A percentile compares a stretch with the other conserved stretches of the same genome.
These are phyloP conservation scores for Isoetes taiwanensis DNA, from an alignment of 75 land plant genomes.

Conservation along the genomic window DNA sequence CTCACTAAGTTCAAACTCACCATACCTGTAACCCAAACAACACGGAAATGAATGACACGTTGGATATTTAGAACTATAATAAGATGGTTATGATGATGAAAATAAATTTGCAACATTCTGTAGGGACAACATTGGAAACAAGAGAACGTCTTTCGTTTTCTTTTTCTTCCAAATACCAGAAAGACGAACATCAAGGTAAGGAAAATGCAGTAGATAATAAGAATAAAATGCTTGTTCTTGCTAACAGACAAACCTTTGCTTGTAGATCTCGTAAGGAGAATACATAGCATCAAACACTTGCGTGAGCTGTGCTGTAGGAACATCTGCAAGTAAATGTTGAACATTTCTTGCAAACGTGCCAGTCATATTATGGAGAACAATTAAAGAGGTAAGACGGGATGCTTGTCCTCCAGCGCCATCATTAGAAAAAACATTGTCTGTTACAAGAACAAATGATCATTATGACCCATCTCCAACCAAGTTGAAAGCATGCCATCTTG, in stretches of 20 bases:
- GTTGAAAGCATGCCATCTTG: neutral
- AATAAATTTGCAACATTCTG: too few species aligned
- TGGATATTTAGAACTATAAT: too few species aligned
- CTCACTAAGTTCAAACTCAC: conserved; percentile 76
- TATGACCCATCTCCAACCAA: neutral
- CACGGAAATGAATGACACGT: too few species aligned
- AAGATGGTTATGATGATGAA: too few species aligned
- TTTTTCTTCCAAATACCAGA: too few species aligned
- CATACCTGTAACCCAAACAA: conserved; percentile 79
- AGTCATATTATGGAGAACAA: conserved; percentile 78
- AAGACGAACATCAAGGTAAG: too few species aligned
- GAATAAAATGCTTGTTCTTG: neutral
- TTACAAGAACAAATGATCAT: neutral
- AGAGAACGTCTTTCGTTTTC: too few species aligned
- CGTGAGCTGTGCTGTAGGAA: conserved; percentile 42
- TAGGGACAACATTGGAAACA: too few species aligned
- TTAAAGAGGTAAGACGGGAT: conserved; percentile 55
- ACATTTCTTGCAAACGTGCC: conserved; percentile 80
- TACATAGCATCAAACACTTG: conserved; percentile 64
- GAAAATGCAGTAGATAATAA: too few species aligned
- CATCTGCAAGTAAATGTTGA: conserved; percentile 67
- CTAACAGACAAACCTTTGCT: conserved; percentile 47
- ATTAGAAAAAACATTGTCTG: conserved; percentile 8
- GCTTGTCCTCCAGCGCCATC: neutral
- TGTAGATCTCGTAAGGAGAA: conserved; percentile 77